Conservation (phyloP, 306 rosid species). For the Casuarina cunninghamiana region DNA sequence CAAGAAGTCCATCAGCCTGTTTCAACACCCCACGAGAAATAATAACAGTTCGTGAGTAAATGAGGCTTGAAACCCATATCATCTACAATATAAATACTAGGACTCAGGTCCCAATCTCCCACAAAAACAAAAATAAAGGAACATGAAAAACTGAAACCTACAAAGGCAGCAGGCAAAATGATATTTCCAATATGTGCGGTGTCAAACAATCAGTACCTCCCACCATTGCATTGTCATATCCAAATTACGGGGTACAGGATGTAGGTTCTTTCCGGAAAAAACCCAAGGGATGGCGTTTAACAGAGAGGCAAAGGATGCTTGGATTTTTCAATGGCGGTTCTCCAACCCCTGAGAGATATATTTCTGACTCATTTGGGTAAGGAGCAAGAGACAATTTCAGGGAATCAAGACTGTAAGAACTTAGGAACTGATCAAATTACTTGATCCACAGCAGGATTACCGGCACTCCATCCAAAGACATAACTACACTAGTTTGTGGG, state of each 20-base stretch:
- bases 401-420: not conserved
- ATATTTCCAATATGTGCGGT: not conserved
- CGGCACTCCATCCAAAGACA: not conserved
- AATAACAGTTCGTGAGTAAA: constrained; percentile 7
- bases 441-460: not conserved
- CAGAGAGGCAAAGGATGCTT: not conserved
- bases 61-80: not conserved
- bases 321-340: not conserved
- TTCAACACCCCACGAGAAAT: constrained; percentile 36
- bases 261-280: not conserved
- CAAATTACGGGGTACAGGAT: not conserved
- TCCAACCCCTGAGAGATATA: not conserved
- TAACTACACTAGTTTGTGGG: not conserved
- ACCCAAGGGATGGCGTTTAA: not conserved
- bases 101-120: not conserved
- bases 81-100: not conserved
- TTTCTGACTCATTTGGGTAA: not conserved
- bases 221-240: not conserved
- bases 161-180: not conserved
- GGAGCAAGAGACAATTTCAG: not conserved
- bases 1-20: constrained; percentile 88
- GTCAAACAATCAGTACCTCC: not conserved
- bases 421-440: not conserved
- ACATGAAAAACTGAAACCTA: not conserved
- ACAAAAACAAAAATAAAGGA: not conserved